Conservation (phyloP, 768 basidiomycete genomes). For the Lactifluus subvellereus region DNA sequence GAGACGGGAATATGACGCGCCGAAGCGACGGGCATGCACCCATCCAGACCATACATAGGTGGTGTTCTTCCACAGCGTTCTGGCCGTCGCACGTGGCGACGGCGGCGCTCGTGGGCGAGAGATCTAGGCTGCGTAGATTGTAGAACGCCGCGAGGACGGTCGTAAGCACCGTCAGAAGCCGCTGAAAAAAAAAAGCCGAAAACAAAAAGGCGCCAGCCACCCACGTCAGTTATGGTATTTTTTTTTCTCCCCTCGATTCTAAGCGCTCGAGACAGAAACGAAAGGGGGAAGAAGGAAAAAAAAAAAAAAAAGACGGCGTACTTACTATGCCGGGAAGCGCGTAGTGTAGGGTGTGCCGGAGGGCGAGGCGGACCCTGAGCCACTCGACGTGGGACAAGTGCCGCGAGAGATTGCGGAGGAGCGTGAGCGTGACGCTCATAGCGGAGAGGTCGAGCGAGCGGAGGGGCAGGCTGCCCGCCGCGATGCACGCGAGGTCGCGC, state of each 20-base stretch:
- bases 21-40: conserved; percentile 49
- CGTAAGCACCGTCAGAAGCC: conserved; percentile 54
- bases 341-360: conserved; percentile 61
- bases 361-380: conserved; percentile 51
- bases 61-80: conserved; percentile 41
- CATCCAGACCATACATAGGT: conserved; percentile 49
- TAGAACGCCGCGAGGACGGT: conserved; percentile 48
- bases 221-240: neutral
- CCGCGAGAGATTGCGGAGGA: conserved; percentile 50
- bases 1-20: conserved; percentile 51
- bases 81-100: conserved; percentile 31
- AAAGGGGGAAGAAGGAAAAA: neutral
- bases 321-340: conserved; percentile 62
- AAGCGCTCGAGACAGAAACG: neutral
- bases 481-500: conserved; percentile 46
- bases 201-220: neutral
- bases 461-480: conserved; percentile 43
- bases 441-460: conserved; percentile 53
- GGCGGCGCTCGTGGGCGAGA: conserved; percentile 47
- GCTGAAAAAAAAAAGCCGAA: conserved; percentile 31
- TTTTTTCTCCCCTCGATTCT: neutral
- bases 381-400: conserved; percentile 46
- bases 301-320: conserved; percentile 5
- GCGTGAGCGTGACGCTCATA: conserved; percentile 51
- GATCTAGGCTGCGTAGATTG: conserved; percentile 47